phyloP scores from a whole-genome alignment of 257 asterid species.

The Echites panduratus region DNA sequence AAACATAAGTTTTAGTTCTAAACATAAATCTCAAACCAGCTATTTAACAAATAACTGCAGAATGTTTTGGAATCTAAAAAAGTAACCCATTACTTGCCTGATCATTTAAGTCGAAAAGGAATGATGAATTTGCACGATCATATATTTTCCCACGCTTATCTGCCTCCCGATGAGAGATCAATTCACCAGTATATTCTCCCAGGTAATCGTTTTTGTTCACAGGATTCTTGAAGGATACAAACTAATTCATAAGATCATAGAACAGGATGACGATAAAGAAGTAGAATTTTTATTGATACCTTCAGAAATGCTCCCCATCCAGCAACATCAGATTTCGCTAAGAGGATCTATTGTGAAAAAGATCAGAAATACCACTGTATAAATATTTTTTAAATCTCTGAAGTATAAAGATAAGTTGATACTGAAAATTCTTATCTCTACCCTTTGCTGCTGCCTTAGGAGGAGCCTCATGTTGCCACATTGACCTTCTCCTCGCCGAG shows the following conservation, averaged over 20 bases:
- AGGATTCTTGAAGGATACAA: conserved; percentile 44
- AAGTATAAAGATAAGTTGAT: conserved; percentile 7
- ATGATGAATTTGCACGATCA: conserved; percentile 89
- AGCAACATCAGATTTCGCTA: conserved; percentile 80
- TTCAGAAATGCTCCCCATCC: conserved; percentile 99
- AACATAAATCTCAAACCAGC: neutral
- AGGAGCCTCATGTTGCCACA: conserved; percentile 97
- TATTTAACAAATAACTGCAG: neutral
- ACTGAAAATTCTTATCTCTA: conserved; percentile 24
- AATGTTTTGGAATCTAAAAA: neutral
- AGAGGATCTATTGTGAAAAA: conserved; percentile 47
- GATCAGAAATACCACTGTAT: neutral
- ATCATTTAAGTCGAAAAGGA: conserved; percentile 89
- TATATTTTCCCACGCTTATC: conserved; percentile 95
- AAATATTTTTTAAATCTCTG: neutral
- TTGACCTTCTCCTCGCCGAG: conserved; percentile 80
- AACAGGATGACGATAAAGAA: conserved; percentile 2
- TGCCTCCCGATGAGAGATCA: conserved; percentile 94
- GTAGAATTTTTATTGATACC: conserved; percentile 29
- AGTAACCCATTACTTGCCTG: conserved; percentile 47
- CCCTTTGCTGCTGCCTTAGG: conserved; percentile 90
- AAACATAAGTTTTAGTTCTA: neutral
- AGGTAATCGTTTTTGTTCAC: conserved; percentile 90
- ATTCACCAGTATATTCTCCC: conserved; percentile 95
- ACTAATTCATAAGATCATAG: conserved; percentile 3